Evolutionary conservation across 768 basidiomycete genomes (phyloP), one percentile per base, ranked within the genome.

Genomic region (Harrya chromipes): DNA sequence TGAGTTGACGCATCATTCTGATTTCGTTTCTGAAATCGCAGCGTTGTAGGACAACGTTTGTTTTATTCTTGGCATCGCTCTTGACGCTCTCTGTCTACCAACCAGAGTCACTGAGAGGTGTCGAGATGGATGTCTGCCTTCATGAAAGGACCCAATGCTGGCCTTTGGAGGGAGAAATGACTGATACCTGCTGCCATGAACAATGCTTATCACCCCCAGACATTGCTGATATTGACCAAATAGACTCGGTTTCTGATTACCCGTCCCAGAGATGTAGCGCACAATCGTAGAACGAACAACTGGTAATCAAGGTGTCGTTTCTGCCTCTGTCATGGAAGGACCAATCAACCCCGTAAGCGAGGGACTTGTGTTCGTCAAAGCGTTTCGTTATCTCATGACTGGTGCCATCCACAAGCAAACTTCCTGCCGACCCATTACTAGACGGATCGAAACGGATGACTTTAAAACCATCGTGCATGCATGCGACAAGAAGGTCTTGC

Each of bases 381-480:
- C 81, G 77, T 52, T 72, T 78, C 9, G 77, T 53, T 27, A 84
- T 70, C 37, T 75, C 65, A 44, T 74, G 69, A 40, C 56, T 19
- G 6, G 50, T 39, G 20, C 47, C 65, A 27, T 53, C 53, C 26
- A 39, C 40, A 27, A 49, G 40, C n/a, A 56, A 38, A 3, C 45
- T 38, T 13, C 23, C 39, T 19, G 39, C 53, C 11, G 20, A 9
- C 13, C 40, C 45, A 26, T 46, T 14, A 29, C 16, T 44, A 33
- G 29, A 46, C 33, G 59, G 56, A 23, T 49, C 46, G 36, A 64
- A 63, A 46, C 48, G 68, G 50, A 90, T 66, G 6, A 95, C 75
- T 63, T 97, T 97, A 78, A 92, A 94, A 10, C 95, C 94, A 54
- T 93, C 93, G 63, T 95, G 94, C 97, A 98, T 99, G 62, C 90